Percentiles rank a stretch among this genome's conserved stretches.
Conservation (phyloP, 1,284 basidiomycete genomes). For the Rhodotorula sp. region DNA sequence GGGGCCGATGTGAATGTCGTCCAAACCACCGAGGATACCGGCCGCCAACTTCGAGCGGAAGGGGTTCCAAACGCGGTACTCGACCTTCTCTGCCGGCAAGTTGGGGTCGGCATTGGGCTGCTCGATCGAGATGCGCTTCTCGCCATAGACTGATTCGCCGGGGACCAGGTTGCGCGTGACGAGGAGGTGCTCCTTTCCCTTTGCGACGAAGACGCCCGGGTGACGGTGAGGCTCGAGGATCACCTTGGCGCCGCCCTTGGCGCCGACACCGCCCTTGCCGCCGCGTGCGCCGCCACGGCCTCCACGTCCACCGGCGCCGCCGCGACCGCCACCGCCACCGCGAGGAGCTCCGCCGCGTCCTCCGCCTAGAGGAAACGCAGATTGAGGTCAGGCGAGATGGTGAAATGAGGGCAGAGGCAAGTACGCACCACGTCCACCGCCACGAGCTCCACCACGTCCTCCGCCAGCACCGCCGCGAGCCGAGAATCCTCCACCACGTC, state of each 20-base stretch:
- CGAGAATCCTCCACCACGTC: slow-evolving; percentile 38
- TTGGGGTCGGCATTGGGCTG: slow-evolving; percentile 63
- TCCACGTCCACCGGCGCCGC: slow-evolving; percentile 24
- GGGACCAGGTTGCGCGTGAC: slow-evolving; percentile 98
- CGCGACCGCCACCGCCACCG: slow-evolving; percentile 12
- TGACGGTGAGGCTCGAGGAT: slow-evolving; percentile 96
- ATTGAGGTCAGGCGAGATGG: neutral
- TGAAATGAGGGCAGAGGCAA: neutral
- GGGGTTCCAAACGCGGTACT: slow-evolving; percentile 99
- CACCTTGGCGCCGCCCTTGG: slow-evolving; percentile 66
- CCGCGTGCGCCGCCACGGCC: slow-evolving; percentile 46
- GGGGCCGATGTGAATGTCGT: slow-evolving; percentile 88
- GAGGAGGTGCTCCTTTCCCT: slow-evolving; percentile 83
- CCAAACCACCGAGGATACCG: slow-evolving; percentile 92
- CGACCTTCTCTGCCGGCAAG: slow-evolving; percentile 77
- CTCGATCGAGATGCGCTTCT: slow-evolving; percentile 68
- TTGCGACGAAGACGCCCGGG: slow-evolving; percentile 66
- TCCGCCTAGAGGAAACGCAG: too few species aligned
- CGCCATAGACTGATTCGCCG: slow-evolving; percentile 96
- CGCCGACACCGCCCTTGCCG: slow-evolving; percentile 53
- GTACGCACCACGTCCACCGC: slow-evolving; percentile 32
- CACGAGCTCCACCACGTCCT: slow-evolving; percentile 52
- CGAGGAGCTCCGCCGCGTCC: neutral
- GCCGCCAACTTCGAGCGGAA: slow-evolving; percentile 97
- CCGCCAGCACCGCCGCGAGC: slow-evolving; percentile 52